These are phyloP conservation scores for Colletotrichum coccodes DNA, from an alignment of 2,329 filamentous ascomycete genomes.

Conservation along the genomic window DNA sequence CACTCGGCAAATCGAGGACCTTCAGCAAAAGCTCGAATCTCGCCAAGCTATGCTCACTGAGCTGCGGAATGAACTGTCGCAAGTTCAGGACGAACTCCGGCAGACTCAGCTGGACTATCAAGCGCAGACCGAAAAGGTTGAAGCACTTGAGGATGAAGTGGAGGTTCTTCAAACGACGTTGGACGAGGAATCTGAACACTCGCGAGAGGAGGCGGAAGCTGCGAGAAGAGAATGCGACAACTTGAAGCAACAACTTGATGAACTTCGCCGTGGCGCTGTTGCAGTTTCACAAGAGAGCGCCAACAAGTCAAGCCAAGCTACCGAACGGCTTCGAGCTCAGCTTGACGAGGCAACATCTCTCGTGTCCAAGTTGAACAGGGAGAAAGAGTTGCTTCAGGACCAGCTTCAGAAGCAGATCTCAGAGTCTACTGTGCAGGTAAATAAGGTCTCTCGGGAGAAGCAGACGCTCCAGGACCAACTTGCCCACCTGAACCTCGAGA, in stretches of 20 bases:
- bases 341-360: constrained; percentile 31
- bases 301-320: constrained; percentile 45
- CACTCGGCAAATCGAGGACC: constrained; percentile 77
- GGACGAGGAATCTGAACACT: constrained; percentile 72
- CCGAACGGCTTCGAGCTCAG: constrained; percentile 38
- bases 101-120: constrained; percentile 72
- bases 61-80: constrained; percentile 72
- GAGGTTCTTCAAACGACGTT: constrained; percentile 75
- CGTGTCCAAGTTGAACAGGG: constrained; percentile 25
- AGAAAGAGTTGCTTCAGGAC: constrained; percentile 53
- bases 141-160: constrained; percentile 79
- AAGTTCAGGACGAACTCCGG: constrained; percentile 76
- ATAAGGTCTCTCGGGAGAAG: constrained; percentile 68
- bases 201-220: constrained; percentile 56
- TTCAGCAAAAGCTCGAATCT: constrained; percentile 76
- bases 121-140: constrained; percentile 70
- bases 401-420: constrained; percentile 66
- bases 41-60: constrained; percentile 74
- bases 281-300: constrained; percentile 27
- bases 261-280: constrained; percentile 36
- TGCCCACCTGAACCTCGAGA: constrained; percentile 66
- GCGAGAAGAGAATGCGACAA: constrained; percentile 56
- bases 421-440: constrained; percentile 68
- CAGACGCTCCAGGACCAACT: constrained; percentile 72
- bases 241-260: constrained; percentile 55